Base-by-base conservation (phyloP, 331 rosid species). In the Arachis monticola region DNA sequence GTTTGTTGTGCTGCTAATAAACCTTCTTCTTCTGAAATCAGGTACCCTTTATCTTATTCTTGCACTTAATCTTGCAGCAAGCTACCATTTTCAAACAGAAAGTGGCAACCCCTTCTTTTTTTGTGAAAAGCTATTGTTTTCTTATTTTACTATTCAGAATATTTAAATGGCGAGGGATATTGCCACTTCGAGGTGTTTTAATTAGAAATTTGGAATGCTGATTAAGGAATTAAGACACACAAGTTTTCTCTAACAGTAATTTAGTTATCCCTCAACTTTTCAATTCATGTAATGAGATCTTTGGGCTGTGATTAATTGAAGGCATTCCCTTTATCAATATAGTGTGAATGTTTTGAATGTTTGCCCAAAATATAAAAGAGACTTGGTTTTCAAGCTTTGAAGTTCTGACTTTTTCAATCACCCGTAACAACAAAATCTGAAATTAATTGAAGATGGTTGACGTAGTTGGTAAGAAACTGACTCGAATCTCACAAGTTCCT, bases 1-100 rank as follows among this genome's bases (percentile, higher is more conserved):
- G 65, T 61, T 14, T 86, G 91, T 80, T 90, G 85, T 48, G 92
- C 97, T 74, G 51, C 96, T 51, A 88, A 92, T 51, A 90, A 94
- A 68, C 90, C 96, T 10, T 78, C 87, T 53, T 76, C 97, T 27
- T 52, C 87, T 48, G 87, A 88, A 72, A 78, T 83, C 64, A 94
- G 99, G 97, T 91, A 61, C 72, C 74, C 77, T 10, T 72, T 67
- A 1, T 47, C 11, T 80, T 46, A 47, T 76, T 30, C 55, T 72
- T 40, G 2, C 60, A 58, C 32, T 47, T 65, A 40, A 12, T n/a
- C 3, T 41, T 41, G 52, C 31, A n/a, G 69, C 9, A 6, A 62
- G 5, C 22, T 60, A 11, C 46, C 4, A 60, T 3, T 60, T 60
- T 9, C 30, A 13, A 60, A 9, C 41, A 60, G 11, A 60, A 56